Evolutionary conservation across 805 yeast genomes (phyloP).

Genomic region (Yarrowia sp.): DNA sequence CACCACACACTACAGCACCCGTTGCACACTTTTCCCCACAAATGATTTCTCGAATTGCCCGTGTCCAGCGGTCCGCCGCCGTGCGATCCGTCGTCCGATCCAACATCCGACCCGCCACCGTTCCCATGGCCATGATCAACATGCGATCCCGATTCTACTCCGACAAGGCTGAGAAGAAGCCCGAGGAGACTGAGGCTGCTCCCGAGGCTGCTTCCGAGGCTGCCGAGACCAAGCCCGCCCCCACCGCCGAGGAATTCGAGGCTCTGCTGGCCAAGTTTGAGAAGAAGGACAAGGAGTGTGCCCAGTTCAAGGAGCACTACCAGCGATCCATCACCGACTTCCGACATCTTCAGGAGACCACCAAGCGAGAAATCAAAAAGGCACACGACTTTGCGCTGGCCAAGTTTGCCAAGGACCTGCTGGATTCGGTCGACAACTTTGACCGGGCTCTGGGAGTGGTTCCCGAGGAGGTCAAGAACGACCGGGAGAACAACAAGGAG

Average conservation of each 20-base stretch:
- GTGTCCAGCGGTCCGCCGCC: background rate
- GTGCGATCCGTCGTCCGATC: conserved; percentile 29
- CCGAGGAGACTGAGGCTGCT: conserved; percentile 24
- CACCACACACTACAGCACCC: background rate
- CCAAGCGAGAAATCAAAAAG: conserved; percentile 80
- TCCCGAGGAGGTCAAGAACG: conserved; percentile 36
- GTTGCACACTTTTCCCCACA: no score
- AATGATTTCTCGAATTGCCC: conserved; percentile 16
- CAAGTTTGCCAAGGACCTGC: conserved; percentile 83
- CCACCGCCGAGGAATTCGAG: conserved; percentile 29
- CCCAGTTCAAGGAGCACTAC: conserved; percentile 78
- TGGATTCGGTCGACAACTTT: conserved; percentile 87
- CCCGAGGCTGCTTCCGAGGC: conserved; percentile 7
- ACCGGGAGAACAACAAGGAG: conserved; percentile 53
- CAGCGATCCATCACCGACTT: conserved; percentile 86
- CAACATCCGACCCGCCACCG: conserved; percentile 29
- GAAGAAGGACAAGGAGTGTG: conserved; percentile 58
- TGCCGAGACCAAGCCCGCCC: conserved; percentile 31
- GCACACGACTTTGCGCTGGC: conserved; percentile 88
- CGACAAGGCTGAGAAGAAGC: conserved; percentile 24
- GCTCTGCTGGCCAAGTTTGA: conserved; percentile 50
- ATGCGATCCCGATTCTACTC: conserved; percentile 17
- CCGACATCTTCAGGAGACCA: conserved; percentile 86
- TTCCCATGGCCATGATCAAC: background rate
- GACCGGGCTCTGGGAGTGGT: conserved; percentile 78